Evolutionary conservation across 2,329 filamentous ascomycete genomes (phyloP), one percentile per base, ranked within the genome.

Genomic region (Eurotiales sp.): DNA sequence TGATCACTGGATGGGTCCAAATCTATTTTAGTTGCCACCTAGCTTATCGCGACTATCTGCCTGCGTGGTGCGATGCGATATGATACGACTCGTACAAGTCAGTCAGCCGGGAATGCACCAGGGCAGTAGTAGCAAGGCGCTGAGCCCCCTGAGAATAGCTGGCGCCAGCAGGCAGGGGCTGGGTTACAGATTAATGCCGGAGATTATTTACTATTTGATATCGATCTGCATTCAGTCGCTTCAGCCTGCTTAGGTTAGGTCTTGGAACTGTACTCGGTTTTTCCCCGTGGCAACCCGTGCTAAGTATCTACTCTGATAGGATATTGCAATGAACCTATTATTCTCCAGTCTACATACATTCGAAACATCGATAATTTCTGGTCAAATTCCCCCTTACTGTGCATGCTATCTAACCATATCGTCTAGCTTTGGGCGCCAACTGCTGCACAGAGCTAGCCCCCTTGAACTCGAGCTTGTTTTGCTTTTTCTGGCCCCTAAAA

Each of bases 11-110:
- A 43, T 49, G 37, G 46, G 46, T 41, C 39, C 37, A 41, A 40
- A 47, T 40, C 39, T 50, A 50, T 42, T 36, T 42, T 34, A 21
- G 39, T 50, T 32, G 47, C 47, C 47, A 50, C 46, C 46, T 19
- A 49, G 37, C 27, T 27, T 5, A 27, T 27, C 25, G 25, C 25
- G 10, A 27, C 25, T 27, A 10, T 10, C 25, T 27, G 25, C 25
- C 25, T 27, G 25, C 10, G n/a, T n/a, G n/a, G n/a, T n/a, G n/a
- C n/a, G n/a, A n/a, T n/a, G n/a, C n/a, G n/a, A n/a, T n/a, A 39
- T 47, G 4, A 11, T 27, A 34, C 11, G 30, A 34, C 7, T 11
- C n/a, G 11, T 34, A 34, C 30, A 11, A 17, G 25, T 27, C 5
- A 14, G 32, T 21, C 17, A 37, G 34, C 7, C 34, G 15, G 15